Base-by-base conservation (phyloP, 2,329 filamentous ascomycete genomes). In the Cercospora zeina region DNA sequence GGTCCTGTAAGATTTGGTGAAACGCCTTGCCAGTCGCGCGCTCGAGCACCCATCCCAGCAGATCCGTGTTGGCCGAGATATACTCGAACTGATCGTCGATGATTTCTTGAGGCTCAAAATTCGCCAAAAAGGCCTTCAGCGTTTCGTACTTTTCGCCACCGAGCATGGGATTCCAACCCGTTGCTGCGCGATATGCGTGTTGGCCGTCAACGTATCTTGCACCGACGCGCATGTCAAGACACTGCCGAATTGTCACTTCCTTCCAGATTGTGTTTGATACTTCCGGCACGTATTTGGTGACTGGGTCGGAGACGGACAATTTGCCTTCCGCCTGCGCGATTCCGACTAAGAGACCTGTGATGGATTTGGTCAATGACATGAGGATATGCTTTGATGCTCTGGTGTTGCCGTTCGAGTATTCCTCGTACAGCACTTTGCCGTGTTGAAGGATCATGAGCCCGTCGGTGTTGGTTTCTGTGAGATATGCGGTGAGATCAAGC, bases 281-380 rank as follows among this genome's bases (percentile, higher is more conserved):
- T 34, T 67, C 65, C 3, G 69, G 65, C 7, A 71, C 56, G 42
- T 69, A 65, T 34, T 65, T 63, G 2, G 62, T 64, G 54, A 70
- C 60, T 5, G 39, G 54, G 10, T 65, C 68, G 8, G 57, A 47
- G 3, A 65, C 58, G n/a, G 63, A 59, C 3, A 71, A 42, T 16
- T 65, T 61, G 2, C 67, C 69, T 59, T 69, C 62, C 1, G 10
- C 30, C 30, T 64, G 50, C 8, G 69, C 58, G 21, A 70, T 67
- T 3, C 69, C 69, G 5, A 66, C 39, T 3, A 70, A 50, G 4
- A 70, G 63, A 1, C 67, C 64, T 1, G 61, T 66, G 33, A 70
- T 39, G 1, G 68, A 70, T 49, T 71, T 69, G n/a, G 67, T 66
- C 62, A 71, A 62, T 5, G 64, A 67, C 66, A 70, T 69, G 8